Base-by-base conservation (phyloP, 1,139 yeast species). In the Spathaspora sp. region DNA sequence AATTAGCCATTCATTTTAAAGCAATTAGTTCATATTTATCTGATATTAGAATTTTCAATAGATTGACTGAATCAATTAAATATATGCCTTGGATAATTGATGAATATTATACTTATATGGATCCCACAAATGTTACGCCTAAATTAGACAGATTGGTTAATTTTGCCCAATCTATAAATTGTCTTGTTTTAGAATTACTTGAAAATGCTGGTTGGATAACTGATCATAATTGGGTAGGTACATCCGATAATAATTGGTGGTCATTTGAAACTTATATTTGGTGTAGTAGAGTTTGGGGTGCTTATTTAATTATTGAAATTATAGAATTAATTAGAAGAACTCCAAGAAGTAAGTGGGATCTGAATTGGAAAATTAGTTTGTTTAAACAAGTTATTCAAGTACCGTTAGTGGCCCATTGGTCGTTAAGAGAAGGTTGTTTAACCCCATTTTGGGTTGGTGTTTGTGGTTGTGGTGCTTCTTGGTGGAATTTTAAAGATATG, bases 371-470 rank as follows among this genome's bases (percentile, higher is more conserved):
- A 45, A 65, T 74, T 38, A 51, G 50, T 10, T 53, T 75, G 44
- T 72, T 74, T 54, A 65, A 65, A 44, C 74, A 74, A 49, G 67
- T 58, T 25, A 68, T 80, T 24, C 82, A 80, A 53, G 54, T 80
- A 37, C 85, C 85, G 2, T 69, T 80, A 57, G 82, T 81, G 39
- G 65, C 77, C 15, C 84, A 80, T 60, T 80, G 85, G 85, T 76
- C 82, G 17, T 63, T 77, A 46, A 68, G 70, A 47, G 78, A 76
- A 9, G 85, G 84, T 1, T 79, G 83, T 52, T 67, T 80, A 53
- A 58, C 71, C 39, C 79, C 79, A 33, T 74, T 74, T 59, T 74
- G 80, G 80, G 80, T 75, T 7, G 80, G 79, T 4, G 51, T 74
- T 8, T 74, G 75, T 56, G 80, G 80, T 3, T 58, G 67, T 42